phyloP scores from a whole-genome alignment of 2,329 filamentous ascomycete species.

The Akanthomyces uredinophilus region DNA sequence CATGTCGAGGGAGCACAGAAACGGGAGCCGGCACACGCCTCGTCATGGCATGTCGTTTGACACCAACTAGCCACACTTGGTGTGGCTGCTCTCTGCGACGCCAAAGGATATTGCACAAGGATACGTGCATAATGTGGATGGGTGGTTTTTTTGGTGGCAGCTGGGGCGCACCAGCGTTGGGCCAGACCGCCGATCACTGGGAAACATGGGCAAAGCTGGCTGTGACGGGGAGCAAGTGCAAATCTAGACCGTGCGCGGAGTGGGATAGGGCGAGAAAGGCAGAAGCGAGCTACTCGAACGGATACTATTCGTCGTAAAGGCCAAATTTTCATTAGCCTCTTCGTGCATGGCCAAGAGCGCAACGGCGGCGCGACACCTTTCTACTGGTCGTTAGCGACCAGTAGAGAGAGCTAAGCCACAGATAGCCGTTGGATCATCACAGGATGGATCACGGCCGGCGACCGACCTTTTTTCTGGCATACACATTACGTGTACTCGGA shows the following conservation, averaged over 20 bases:
- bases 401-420: slow-evolving; percentile 1
- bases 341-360: neutral
- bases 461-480: neutral
- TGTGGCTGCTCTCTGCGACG: slow-evolving; percentile 4
- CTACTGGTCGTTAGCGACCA: neutral
- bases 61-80: slow-evolving; percentile 1
- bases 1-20: neutral
- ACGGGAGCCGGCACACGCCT: neutral
- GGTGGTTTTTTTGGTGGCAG: neutral
- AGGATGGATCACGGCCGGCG: neutral
- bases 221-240: neutral
- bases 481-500: neutral
- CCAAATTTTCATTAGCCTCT: neutral
- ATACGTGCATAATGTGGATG: neutral
- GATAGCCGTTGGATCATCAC: slow-evolving; percentile 1
- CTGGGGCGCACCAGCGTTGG: neutral
- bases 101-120: neutral
- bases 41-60: neutral
- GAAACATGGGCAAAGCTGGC: neutral
- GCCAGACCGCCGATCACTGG: slow-evolving; percentile 1
- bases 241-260: neutral
- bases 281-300: neutral
- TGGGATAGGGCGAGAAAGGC: neutral
- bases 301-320: neutral
- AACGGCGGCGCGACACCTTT: neutral